These are phyloP conservation scores for Penicillium sp. DNA, from an alignment of 2,329 filamentous ascomycete species.

Conservation along the genomic window DNA sequence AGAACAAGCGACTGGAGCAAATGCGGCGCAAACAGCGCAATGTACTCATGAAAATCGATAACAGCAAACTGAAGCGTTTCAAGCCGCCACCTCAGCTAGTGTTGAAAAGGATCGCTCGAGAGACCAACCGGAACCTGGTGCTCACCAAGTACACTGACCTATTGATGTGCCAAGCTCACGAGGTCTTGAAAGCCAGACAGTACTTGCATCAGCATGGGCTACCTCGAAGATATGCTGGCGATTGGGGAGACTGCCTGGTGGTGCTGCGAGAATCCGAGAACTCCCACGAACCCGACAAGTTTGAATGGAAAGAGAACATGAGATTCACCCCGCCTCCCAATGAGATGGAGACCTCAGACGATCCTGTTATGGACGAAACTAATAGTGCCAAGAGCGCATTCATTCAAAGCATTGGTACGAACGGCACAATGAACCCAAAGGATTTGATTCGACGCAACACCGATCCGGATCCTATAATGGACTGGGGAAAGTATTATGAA, in stretches of 20 bases:
- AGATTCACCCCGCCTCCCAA: background rate
- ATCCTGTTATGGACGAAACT: background rate
- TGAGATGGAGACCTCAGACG: background rate
- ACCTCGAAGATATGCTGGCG: slow-evolving; percentile 28
- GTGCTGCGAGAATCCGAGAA: slow-evolving; percentile 8
- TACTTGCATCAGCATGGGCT: slow-evolving; percentile 31
- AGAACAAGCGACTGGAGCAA: slow-evolving; percentile 26
- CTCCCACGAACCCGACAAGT: slow-evolving; percentile 8
- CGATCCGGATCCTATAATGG: background rate
- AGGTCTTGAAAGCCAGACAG: slow-evolving; percentile 30
- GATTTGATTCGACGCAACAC: background rate
- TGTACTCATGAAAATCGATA: slow-evolving; percentile 31
- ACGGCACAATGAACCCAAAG: background rate
- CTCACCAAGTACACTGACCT: slow-evolving; percentile 18
- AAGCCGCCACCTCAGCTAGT: slow-evolving; percentile 26
- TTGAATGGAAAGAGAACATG: slow-evolving; percentile 16
- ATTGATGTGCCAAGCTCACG: slow-evolving; percentile 27
- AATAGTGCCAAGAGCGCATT: background rate
- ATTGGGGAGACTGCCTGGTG: slow-evolving; percentile 32
- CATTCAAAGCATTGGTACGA: background rate
- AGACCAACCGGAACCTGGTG: slow-evolving; percentile 9
- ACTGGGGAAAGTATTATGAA: slow-evolving; percentile 6
- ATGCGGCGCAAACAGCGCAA: slow-evolving; percentile 36
- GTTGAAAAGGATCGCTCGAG: slow-evolving; percentile 24
- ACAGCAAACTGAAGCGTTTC: slow-evolving; percentile 23